Evolutionary conservation across 2,329 filamentous ascomycete species (phyloP).

Genomic region (Cercospora beticola): DNA sequence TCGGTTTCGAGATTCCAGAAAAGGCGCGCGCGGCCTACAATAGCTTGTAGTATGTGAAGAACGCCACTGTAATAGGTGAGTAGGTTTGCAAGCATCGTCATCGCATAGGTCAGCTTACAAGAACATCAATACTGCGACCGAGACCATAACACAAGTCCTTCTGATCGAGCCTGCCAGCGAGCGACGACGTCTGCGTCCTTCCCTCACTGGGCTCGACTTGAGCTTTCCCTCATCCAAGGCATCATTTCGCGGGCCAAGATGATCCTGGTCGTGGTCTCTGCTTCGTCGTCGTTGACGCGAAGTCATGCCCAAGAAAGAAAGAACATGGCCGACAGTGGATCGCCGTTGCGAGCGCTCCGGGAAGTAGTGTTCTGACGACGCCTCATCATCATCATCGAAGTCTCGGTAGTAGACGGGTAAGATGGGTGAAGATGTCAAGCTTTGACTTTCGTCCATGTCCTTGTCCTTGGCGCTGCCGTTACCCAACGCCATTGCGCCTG

Average conservation of each 20-base stretch:
- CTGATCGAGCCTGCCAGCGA: conserved; percentile 15
- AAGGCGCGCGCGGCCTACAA: conserved; percentile 40
- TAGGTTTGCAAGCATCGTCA: neutral
- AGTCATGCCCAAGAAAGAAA: conserved; percentile 12
- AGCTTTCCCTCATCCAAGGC: conserved; percentile 13
- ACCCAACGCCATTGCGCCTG: neutral
- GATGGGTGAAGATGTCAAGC: conserved; percentile 8
- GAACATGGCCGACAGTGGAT: conserved; percentile 6
- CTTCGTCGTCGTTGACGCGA: conserved; percentile 2
- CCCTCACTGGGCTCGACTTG: conserved; percentile 13
- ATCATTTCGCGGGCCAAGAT: conserved; percentile 15
- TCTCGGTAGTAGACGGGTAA: conserved; percentile 15
- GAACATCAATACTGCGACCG: conserved; percentile 20
- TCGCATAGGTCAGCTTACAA: conserved; percentile 20
- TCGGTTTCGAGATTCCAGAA: conserved; percentile 39
- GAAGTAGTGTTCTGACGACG: conserved; percentile 9
- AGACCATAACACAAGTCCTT: conserved; percentile 14
- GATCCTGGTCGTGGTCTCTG: conserved; percentile 13
- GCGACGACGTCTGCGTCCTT: conserved; percentile 17
- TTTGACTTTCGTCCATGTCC: conserved; percentile 11
- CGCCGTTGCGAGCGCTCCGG: neutral
- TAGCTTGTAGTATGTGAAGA: conserved; percentile 43
- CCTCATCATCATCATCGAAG: conserved; percentile 17
- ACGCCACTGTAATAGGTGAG: conserved; percentile 40
- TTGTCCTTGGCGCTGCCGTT: neutral